Evolutionary conservation across 225 moss, liverwort and hornwort species (phyloP), one percentile per base, ranked within the genome.

Genomic region (Physcomitrellopsis africana): DNA sequence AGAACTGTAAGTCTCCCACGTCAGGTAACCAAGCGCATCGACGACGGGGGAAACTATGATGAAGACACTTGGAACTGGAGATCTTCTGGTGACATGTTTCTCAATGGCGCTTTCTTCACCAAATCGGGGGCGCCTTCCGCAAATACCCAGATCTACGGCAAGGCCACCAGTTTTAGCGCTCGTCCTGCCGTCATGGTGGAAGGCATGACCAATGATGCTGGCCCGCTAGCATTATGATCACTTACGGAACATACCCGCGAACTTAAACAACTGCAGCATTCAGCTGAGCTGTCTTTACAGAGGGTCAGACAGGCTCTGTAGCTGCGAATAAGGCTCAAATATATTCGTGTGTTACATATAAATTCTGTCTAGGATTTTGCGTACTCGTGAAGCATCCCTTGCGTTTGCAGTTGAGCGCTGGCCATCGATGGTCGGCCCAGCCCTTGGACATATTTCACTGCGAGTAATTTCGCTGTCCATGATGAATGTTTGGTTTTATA

Each of bases 81-180:
- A 51, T 91, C 95, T 17, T 72, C 77, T 19, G 95, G 88, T n/a
- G 95, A 95, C 73, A 3, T 90, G 27, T 91, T 93, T 58, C 23
- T 90, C 14, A 79, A 79, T 27, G 91, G 91, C 0, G 95, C 95
- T 13, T 95, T 75, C 75, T 95, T 95, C 82, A 84, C 80, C 37
- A 79, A 85, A 26, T 79, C 82, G 6, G 93, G 95, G 63, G 85
- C 93, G 0, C 9, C 75, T 16, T 73, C 79, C 1, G 11, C 74
- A n/a, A 48, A 84, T 69, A 14, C 77, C 19, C 72, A 85, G 72
- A 29, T 81, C 78, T 95, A 91, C 44, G 81, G 84, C 0, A 90
- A 83, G 77, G 91, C 95, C 16, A 86, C 72, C 51, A 93, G 95
- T 63, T 86, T 85, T 58, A 78, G 80, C 13, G 85, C 95, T 1